Percentiles rank a stretch among this genome's conserved stretches.
Evolutionary conservation across 148 eudicot genomes (phyloP).

Genomic region (Nepenthes gracilis): DNA sequence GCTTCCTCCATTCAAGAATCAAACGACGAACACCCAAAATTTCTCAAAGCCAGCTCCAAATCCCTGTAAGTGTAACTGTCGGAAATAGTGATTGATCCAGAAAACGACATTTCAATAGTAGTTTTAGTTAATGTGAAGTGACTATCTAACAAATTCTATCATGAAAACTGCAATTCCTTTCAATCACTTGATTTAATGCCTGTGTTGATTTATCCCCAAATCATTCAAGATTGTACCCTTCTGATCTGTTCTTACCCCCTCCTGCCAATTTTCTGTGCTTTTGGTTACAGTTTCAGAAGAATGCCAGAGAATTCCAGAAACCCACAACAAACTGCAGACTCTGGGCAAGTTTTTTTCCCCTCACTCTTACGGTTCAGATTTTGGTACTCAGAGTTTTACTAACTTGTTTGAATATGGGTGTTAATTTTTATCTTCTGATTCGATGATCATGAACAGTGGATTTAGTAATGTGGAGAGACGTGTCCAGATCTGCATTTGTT

Average conservation of each 20-base stretch:
- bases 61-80: conserved; percentile 14
- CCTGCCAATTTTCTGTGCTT: background rate
- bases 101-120: too few relatives aligned
- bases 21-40: conserved; percentile 7
- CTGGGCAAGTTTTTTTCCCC: conserved; percentile 27
- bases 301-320: conserved; percentile 22
- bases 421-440: background rate
- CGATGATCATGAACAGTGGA: conserved; percentile 32
- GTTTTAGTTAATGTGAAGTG: too few relatives aligned
- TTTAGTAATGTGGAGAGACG: conserved; percentile 64
- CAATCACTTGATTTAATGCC: too few relatives aligned
- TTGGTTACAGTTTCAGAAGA: conserved; percentile 17
- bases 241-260: background rate
- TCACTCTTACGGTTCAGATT: background rate
- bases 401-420: background rate
- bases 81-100: too few relatives aligned
- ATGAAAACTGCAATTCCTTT: too few relatives aligned
- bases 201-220: too few relatives aligned
- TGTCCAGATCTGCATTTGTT: conserved; percentile 55
- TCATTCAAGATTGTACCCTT: background rate
- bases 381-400: background rate
- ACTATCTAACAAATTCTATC: too few relatives aligned
- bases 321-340: conserved; percentile 40
- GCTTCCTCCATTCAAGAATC: conserved; percentile 14
- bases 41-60: conserved; percentile 9